Percentiles rank a stretch among this genome's conserved stretches.
Conservation (phyloP, 2,329 filamentous ascomycete genomes). For the Botryosphaeria dothidea region DNA sequence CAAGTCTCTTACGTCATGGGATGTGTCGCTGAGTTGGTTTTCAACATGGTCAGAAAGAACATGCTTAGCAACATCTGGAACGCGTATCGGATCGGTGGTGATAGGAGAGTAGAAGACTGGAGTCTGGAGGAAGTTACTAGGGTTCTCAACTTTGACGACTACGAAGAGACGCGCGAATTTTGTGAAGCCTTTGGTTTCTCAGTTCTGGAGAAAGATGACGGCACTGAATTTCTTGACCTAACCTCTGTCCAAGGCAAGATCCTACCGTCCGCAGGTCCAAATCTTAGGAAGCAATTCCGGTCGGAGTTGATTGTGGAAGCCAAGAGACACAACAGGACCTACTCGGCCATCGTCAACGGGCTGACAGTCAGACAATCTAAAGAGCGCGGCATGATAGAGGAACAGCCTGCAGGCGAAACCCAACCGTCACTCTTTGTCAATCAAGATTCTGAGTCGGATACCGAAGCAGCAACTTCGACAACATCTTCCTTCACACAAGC, state of each 20-base stretch:
- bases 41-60: slow-evolving; percentile 58
- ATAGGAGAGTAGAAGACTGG: slow-evolving; percentile 56
- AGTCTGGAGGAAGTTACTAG: slow-evolving; percentile 53
- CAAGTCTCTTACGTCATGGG: slow-evolving; percentile 63
- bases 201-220: slow-evolving; percentile 49
- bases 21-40: slow-evolving; percentile 64
- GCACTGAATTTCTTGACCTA: slow-evolving; percentile 54
- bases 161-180: slow-evolving; percentile 55
- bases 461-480: not conserved
- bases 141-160: slow-evolving; percentile 57
- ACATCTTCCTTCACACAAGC: not conserved
- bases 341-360: slow-evolving; percentile 60
- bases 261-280: slow-evolving; percentile 30
- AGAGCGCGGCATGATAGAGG: slow-evolving; percentile 50
- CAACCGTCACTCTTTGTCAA: slow-evolving; percentile 31
- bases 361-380: slow-evolving; percentile 54
- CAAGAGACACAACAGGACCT: slow-evolving; percentile 57
- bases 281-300: slow-evolving; percentile 51
- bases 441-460: slow-evolving; percentile 34
- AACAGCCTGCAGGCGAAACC: slow-evolving; percentile 32
- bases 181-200: slow-evolving; percentile 56
- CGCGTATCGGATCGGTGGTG: slow-evolving; percentile 54
- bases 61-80: slow-evolving; percentile 58
- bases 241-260: slow-evolving; percentile 44
- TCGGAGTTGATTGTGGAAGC: slow-evolving; percentile 57